These are phyloP conservation scores for Fusarium albidum DNA, from an alignment of 2,329 filamentous ascomycete species.

Conservation along the genomic window DNA sequence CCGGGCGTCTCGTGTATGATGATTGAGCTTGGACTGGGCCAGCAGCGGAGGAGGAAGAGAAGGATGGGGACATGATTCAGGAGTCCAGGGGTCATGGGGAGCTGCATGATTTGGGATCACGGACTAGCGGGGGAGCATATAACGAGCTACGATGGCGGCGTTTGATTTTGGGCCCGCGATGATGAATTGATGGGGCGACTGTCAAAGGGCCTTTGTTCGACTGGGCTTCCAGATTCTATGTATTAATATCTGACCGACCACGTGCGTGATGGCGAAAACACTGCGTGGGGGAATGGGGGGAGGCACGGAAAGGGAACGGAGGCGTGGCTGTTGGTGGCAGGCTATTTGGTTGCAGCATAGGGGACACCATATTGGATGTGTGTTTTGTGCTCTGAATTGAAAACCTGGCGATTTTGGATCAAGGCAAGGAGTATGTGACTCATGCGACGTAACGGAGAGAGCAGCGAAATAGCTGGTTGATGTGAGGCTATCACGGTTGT, in stretches of 20 bases:
- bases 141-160: slow-evolving; percentile 31
- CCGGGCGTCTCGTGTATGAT: slow-evolving; percentile 8
- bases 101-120: slow-evolving; percentile 5
- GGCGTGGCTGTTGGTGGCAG: slow-evolving; percentile 12
- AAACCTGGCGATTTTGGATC: not conserved
- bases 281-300: slow-evolving; percentile 12
- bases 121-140: slow-evolving; percentile 18
- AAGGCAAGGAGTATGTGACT: not conserved
- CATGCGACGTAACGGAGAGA: no score
- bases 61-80: slow-evolving; percentile 7
- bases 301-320: slow-evolving; percentile 25
- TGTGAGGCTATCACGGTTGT: not conserved
- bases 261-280: slow-evolving; percentile 27
- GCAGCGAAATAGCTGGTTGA: not conserved
- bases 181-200: slow-evolving; percentile 14
- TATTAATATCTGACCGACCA: slow-evolving; percentile 33
- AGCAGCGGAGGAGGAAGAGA: slow-evolving; percentile 10
- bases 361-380: slow-evolving; percentile 26
- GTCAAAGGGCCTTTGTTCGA: slow-evolving; percentile 16
- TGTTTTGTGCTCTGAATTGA: slow-evolving; percentile 1
- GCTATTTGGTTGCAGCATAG: slow-evolving; percentile 14
- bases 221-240: slow-evolving; percentile 25
- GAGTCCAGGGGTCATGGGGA: slow-evolving; percentile 12
- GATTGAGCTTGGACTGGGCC: slow-evolving; percentile 3
- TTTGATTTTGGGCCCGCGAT: slow-evolving; percentile 17